A percentile compares a stretch with the other conserved stretches of the same genome.
phyloP scores from a whole-genome alignment of 2,329 filamentous ascomycete species.

The Lizonia empirigonia region DNA sequence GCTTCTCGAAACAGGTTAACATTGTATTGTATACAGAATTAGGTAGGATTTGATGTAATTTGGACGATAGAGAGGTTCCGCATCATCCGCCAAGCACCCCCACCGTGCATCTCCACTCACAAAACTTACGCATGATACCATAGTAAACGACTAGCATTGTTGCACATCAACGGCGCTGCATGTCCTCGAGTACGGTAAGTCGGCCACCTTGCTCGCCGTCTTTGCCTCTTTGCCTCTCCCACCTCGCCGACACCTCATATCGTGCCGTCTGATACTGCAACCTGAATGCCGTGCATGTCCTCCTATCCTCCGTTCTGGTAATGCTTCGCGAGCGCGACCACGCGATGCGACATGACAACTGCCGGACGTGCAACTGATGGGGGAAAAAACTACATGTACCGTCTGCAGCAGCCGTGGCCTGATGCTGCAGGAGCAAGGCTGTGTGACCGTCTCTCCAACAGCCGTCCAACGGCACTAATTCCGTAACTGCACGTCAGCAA shows the following conservation, averaged over 20 bases:
- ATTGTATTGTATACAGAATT: no score
- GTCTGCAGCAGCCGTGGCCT: background rate
- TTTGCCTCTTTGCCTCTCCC: background rate
- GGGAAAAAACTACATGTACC: no score
- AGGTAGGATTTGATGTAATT: no score
- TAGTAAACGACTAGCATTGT: background rate
- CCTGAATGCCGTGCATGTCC: background rate
- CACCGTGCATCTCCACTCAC: no score
- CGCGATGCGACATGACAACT: background rate
- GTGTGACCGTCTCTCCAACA: background rate
- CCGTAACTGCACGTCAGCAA: conserved; percentile 10
- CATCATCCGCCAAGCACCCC: no score
- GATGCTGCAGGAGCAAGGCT: background rate
- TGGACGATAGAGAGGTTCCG: no score
- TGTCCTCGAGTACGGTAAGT: conserved; percentile 2
- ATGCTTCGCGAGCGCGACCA: background rate
- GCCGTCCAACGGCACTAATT: background rate
- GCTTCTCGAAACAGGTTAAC: no score
- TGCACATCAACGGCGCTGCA: conserved; percentile 1
- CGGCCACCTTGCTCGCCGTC: background rate
- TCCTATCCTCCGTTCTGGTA: background rate
- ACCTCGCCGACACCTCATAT: background rate
- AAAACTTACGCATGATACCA: no score
- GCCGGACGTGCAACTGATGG: background rate
- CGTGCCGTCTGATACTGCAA: background rate